Base-by-base conservation (phyloP, 768 basidiomycete species). In the Xerocomellus dryophilus region DNA sequence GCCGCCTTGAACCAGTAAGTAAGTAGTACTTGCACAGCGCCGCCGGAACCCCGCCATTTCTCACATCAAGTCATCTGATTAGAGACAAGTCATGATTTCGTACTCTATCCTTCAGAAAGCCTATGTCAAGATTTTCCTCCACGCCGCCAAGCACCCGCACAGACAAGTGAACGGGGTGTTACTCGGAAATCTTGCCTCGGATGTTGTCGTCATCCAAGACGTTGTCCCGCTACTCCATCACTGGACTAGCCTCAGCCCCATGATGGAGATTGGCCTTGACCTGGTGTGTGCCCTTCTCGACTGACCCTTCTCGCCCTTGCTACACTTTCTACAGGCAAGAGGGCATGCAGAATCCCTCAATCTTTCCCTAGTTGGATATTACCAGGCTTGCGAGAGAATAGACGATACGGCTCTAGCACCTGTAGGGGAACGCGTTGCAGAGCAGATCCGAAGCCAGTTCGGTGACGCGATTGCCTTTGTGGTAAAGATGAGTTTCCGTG, bases 221-320 rank as follows among this genome's bases (percentile, higher is more conserved):
- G 79, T 83, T 3, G 74, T 93, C 36, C 91, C 91, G 15, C 75
- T 93, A 34, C 78, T 90, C 47, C 90, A 93, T 65, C 84, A 90
- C 65, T 93, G 90, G 90, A 90, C 88, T 7, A 85, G 80, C 61
- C 76, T 93, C 49, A 87, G 85, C 56, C 87, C 88, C 4, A 88
- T 88, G 84, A 90, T 90, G 86, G 89, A 91, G 66, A 84, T 90
- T 56, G 90, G 88, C 23, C 77, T 91, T 39, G 87, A 89, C 61
- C 72, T 90, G 64, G 89, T 88, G 59, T 60, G 83, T 71, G 27
- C 17, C 31, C 36, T 46, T 15, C 38, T 47, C 7, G 15, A 32
- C 47, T 43, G 18, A 31, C 23, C 12, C n/a, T 17, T 43, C 47
- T 44, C 18, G n/a, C 40, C 40, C 35, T 34, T 53, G 8, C 29